Evolutionary conservation across 169 alveolate genomes (phyloP).

Genomic region (Plasmodium knowlesi): DNA sequence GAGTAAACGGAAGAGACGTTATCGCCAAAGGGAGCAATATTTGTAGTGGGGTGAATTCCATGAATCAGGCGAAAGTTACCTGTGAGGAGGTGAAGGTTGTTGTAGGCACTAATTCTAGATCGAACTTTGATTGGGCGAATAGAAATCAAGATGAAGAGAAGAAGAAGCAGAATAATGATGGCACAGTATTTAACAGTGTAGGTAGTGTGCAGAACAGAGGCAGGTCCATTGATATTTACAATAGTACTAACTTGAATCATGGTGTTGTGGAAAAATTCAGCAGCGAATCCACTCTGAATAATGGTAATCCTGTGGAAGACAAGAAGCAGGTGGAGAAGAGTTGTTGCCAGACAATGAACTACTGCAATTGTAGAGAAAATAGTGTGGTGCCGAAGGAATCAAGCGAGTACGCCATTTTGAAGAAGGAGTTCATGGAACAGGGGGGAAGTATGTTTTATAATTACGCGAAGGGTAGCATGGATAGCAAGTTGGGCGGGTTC

Average conservation of each 20-base stretch:
- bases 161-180: conserved; percentile 4
- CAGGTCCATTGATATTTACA: background rate
- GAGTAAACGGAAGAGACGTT: background rate
- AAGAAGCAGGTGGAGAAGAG: background rate
- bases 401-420: background rate
- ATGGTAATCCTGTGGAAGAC: background rate
- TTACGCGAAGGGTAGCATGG: conserved; percentile 7
- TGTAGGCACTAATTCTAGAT: background rate
- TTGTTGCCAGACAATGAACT: background rate
- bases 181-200: background rate
- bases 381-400: background rate
- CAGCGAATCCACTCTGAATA: background rate
- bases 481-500: background rate
- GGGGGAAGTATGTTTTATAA: conserved; percentile 1
- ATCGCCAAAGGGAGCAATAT: background rate
- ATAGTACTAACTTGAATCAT: background rate
- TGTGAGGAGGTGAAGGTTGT: background rate
- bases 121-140: background rate
- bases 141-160: background rate
- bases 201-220: background rate
- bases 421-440: background rate
- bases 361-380: background rate
- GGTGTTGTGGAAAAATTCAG: background rate
- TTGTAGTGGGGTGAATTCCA: background rate
- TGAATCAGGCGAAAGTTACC: background rate